phyloP scores from a whole-genome alignment of 306 rosid species.

The Coriaria nepalensis region DNA sequence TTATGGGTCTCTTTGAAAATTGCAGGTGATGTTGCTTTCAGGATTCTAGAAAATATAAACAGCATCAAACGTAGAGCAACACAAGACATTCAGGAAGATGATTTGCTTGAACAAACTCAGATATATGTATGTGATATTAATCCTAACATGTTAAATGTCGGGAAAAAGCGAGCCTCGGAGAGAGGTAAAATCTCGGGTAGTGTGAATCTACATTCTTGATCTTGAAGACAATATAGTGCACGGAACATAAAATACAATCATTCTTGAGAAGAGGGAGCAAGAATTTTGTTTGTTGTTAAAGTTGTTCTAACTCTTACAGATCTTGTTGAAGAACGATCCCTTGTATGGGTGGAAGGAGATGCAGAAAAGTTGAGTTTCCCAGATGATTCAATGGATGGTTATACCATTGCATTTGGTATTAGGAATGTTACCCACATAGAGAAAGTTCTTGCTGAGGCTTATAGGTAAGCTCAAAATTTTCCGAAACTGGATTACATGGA shows the following conservation, averaged over 20 bases:
- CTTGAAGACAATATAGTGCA: too few species aligned
- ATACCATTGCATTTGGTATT: conserved; percentile 94
- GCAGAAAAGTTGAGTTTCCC: conserved; percentile 63
- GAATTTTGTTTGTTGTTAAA: too few species aligned
- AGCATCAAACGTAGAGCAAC: conserved; percentile 52
- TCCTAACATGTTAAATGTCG: conserved; percentile 76
- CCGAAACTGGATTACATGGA: conserved; percentile 1
- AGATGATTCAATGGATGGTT: conserved; percentile 84
- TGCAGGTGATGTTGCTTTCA: conserved; percentile 95
- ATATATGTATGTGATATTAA: conserved; percentile 83
- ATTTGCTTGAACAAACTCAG: conserved; percentile 49
- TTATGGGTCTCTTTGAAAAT: conserved; percentile 6
- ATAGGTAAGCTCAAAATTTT: conserved; percentile 34
- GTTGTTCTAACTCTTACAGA: conserved; percentile 37
- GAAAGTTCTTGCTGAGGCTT: conserved; percentile 74
- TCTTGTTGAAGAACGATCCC: conserved; percentile 56
- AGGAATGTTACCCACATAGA: conserved; percentile 93
- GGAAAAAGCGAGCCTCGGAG: conserved; percentile 52
- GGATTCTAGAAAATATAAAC: conserved; percentile 62
- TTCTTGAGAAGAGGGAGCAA: too few species aligned
- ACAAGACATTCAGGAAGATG: conserved; percentile 36
- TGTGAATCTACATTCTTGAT: conserved; percentile 11
- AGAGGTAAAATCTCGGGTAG: conserved; percentile 41
- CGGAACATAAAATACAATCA: too few species aligned
- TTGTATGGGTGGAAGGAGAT: conserved; percentile 80